Evolutionary conservation across 169 alveolate species (phyloP).

Genomic region (Plasmodium reichenowi): DNA sequence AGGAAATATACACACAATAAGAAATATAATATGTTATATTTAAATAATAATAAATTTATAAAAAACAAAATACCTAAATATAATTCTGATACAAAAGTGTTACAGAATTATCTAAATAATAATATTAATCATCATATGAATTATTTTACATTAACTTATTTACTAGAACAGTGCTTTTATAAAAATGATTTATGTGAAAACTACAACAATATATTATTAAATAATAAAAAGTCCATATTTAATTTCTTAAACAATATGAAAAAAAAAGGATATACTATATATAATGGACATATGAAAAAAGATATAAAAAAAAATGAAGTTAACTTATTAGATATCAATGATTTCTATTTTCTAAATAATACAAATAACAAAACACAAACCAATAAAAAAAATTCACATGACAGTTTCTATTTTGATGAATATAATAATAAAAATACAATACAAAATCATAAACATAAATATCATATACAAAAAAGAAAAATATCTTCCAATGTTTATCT

Average conservation of each 20-base stretch:
- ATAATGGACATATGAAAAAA: conserved; percentile 43
- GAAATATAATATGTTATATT: too few relatives aligned
- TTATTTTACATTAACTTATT: conserved; percentile 10
- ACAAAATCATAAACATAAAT: background rate
- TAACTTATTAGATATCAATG: conserved; percentile 42
- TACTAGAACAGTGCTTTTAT: conserved; percentile 32
- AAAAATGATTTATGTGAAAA: conserved; percentile 21
- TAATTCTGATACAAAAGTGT: background rate
- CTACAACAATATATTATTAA: conserved; percentile 18
- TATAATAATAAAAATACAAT: too few relatives aligned
- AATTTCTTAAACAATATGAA: conserved; percentile 12
- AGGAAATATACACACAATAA: too few relatives aligned
- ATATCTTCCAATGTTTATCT: conserved; percentile 25
- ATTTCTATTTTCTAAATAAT: conserved; percentile 33
- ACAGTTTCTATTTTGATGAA: too few relatives aligned
- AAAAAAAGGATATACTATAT: conserved; percentile 49
- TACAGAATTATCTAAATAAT: conserved; percentile 13
- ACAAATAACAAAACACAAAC: background rate
- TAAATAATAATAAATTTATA: background rate
- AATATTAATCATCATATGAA: conserved; percentile 31
- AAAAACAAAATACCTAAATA: background rate
- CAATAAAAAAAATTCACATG: too few relatives aligned
- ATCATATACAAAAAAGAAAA: conserved; percentile 7
- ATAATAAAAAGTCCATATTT: conserved; percentile 14
- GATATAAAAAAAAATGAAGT: conserved; percentile 36